Evolutionary conservation across 2,329 filamentous ascomycete genomes (phyloP), one percentile per base, ranked within the genome.

Genomic region (Cadophora gregata): DNA sequence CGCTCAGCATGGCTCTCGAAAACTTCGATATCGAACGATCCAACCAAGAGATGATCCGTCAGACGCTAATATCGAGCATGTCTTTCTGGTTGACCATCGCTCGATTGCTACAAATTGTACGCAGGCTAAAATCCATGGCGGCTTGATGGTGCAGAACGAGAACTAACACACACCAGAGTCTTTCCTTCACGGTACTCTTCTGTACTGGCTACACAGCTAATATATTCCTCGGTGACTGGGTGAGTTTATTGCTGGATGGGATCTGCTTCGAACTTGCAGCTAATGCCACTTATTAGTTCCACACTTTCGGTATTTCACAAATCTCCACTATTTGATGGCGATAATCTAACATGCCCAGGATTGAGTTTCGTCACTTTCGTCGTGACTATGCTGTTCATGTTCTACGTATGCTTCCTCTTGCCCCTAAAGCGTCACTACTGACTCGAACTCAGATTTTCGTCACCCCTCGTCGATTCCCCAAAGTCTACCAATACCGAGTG

Each of bases 351-450:
- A 36, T 7, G n/a, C n/a, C 3, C 9, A 56, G 47, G 60, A 55
- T 31, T 67, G 27, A 64, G 56, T 19, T 62, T 67, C n/a, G 36
- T 60, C 12, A 64, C 63, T 21, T 68, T 68, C 53, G 33, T 65
- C 7, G 62, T 63, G 59, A 65, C 66, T 3, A 42, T 68, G 24
- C 25, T 65, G 7, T 65, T 68, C 59, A 64, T 65, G 53, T 31
- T 33, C 45, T 68, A 68, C n/a, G 66, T 68, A 56, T 1, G 58
- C n/a, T 27, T 33, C 5, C 21, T n/a, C 16, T n/a, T 33, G 8
- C 12, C 2, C n/a, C 38, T 27, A 2, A 2, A 8, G n/a, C 19
- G 1, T 1, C 8, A 6, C 7, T 21, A 7, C 42, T 47, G 7
- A 38, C 12, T 25, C 31, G 6, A 25, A 7, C 12, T 33, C 45